phyloP scores from a whole-genome alignment of 495 filamentous ascomycete genomes.

The Podospora tetraspora region DNA sequence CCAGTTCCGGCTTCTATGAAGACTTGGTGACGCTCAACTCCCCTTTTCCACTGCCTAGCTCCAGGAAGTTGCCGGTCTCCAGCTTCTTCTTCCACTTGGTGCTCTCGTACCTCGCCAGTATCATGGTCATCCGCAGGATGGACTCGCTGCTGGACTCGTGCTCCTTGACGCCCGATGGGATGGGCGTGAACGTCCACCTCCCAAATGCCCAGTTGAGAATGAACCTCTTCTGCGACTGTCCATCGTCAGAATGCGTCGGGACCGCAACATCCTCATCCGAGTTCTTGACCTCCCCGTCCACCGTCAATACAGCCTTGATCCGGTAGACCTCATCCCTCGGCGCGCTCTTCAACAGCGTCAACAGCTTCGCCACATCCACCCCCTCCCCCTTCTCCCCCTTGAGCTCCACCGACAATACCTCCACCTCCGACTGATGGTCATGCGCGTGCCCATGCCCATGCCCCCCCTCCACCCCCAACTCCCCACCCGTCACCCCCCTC shows the following conservation, averaged over 20 bases:
- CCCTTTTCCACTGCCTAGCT: conserved; percentile 40
- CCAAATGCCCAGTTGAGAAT: conserved; percentile 99
- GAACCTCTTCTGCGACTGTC: conserved; percentile 44
- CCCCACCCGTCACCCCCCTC: conserved; percentile 44
- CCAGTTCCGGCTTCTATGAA: neutral
- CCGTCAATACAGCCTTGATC: conserved; percentile 81
- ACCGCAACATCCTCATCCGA: conserved; percentile 48
- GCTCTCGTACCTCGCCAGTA: conserved; percentile 79
- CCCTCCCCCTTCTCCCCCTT: conserved; percentile 27
- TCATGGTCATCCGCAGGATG: conserved; percentile 71
- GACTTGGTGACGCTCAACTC: conserved; percentile 43
- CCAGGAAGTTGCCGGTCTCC: conserved; percentile 55
- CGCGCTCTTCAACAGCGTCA: conserved; percentile 59
- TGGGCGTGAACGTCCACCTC: conserved; percentile 78
- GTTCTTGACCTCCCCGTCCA: conserved; percentile 49
- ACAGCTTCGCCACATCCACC: conserved; percentile 61
- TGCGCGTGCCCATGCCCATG: conserved; percentile 27
- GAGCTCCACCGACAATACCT: conserved; percentile 75
- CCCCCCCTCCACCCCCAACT: conserved; percentile 25
- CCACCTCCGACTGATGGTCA: conserved; percentile 69
- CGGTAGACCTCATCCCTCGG: conserved; percentile 91
- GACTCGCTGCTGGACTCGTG: conserved; percentile 45
- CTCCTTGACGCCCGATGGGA: conserved; percentile 40
- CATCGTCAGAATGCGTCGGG: conserved; percentile 5
- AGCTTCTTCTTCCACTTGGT: conserved; percentile 84